Base-by-base conservation (phyloP, 768 basidiomycete genomes). In the Rhizopogon vinicolor region DNA sequence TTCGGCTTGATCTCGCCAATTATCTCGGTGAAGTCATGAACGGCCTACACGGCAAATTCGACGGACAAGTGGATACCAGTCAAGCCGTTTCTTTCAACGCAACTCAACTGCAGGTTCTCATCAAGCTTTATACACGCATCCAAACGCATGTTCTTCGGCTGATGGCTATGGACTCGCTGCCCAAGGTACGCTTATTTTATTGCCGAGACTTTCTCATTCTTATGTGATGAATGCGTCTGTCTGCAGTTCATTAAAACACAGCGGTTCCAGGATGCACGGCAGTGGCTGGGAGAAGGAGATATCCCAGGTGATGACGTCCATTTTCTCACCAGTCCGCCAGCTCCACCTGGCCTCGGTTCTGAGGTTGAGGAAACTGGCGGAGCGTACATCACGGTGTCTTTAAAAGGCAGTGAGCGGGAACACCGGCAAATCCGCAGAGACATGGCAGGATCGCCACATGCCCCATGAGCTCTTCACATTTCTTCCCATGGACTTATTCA, bases 111-210 rank as follows among this genome's bases (percentile, higher is more conserved):
- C 93, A 96, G 74, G 90, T 84, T 43, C 89, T 98, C 81, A 91
- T 99, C 62, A 78, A 83, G 61, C 72, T 98, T 62, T 99, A 98
- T 70, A 95, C 95, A 71, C 85, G 95, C 54, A 99, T 99, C 53
- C 97, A 98, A 73, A 88, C 81, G 19, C 95, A 98, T 65, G 93
- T 98, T 60, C 98, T 98, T 78, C 84, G 96, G 45, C 68, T 99
- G 63, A 96, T 99, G 91, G 94, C 97, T 16, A 96, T 95, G 54
- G 97, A 99, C 71, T 98, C 96, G 7, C 89, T 99, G n/a, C 97
- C 97, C 13, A 96, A 96, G 81, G 91, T 91, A 63, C 29, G 77
- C 63, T 18, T 35, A 18, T 52, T 22, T 44, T 44, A 52, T 25
- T 48, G 42, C 51, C 42, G 25, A 40, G 16, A 7, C 39, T 54